A percentile compares a stretch with the other conserved stretches of the same genome.
Evolutionary conservation across 495 filamentous ascomycete species (phyloP).

Genomic region (Xylaria telfairii): DNA sequence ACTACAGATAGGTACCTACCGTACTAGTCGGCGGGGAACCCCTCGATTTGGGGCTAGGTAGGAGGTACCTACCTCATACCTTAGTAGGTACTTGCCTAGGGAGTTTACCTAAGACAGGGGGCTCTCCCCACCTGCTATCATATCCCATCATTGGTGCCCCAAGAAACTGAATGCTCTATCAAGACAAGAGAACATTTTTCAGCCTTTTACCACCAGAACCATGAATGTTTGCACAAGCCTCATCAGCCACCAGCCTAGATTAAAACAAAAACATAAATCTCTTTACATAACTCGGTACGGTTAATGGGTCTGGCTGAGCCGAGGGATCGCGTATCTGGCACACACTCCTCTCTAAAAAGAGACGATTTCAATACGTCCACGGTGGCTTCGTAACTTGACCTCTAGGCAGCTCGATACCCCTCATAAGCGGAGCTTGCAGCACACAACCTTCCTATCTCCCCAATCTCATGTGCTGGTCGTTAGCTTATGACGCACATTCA

Average conservation of each 20-base stretch:
- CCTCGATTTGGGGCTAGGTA: slow-evolving; percentile 8
- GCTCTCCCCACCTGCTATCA: background rate
- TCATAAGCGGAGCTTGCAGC: slow-evolving; percentile 17
- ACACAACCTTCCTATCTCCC: slow-evolving; percentile 13
- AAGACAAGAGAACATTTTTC: background rate
- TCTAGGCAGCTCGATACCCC: slow-evolving; percentile 2
- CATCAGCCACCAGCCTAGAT: background rate
- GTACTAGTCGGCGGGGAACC: background rate
- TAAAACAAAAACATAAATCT: background rate
- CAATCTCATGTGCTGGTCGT: background rate
- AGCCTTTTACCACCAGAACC: background rate
- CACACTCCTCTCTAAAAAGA: background rate
- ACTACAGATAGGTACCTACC: too few relatives aligned
- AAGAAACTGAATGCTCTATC: background rate
- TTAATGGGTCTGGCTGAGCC: background rate
- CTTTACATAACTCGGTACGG: background rate
- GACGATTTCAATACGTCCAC: background rate
- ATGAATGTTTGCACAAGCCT: background rate
- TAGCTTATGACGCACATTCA: slow-evolving; percentile 17
- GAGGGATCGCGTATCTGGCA: background rate
- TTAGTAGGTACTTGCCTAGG: too few relatives aligned
- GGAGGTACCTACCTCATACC: too few relatives aligned
- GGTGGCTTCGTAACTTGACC: background rate
- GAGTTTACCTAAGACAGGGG: too few relatives aligned
- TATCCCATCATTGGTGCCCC: background rate